phyloP scores from a whole-genome alignment of 495 filamentous ascomycete species.

The Annulohypoxylon moriforme region DNA sequence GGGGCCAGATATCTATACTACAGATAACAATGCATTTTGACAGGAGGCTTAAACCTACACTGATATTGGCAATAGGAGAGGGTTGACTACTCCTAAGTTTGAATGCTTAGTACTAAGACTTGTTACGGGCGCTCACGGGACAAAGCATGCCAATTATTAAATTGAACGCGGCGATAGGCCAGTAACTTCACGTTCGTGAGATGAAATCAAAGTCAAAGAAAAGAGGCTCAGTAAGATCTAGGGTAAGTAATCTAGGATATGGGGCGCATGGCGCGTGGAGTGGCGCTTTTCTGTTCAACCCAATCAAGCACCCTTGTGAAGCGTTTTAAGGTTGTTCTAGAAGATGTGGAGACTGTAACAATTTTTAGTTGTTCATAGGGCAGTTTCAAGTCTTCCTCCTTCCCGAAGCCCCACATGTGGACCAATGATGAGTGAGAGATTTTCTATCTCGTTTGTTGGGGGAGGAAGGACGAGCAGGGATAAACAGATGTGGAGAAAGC shows the following conservation, averaged over 20 bases:
- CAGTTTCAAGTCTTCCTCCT: constrained; percentile 35
- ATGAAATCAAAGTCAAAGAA: background rate
- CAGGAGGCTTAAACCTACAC: background rate
- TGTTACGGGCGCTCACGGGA: background rate
- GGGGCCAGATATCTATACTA: background rate
- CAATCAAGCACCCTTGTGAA: constrained; percentile 8
- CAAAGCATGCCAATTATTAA: background rate
- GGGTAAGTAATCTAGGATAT: background rate
- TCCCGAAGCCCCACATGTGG: constrained; percentile 18
- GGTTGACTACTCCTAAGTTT: background rate
- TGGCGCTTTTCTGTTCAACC: constrained; percentile 22
- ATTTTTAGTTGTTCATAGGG: constrained; percentile 26
- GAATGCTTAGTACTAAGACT: background rate
- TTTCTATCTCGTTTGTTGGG: constrained; percentile 36
- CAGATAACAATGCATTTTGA: background rate
- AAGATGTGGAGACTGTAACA: constrained; percentile 29
- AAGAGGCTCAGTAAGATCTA: constrained; percentile 30
- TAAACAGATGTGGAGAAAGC: constrained; percentile 24
- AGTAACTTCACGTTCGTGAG: background rate
- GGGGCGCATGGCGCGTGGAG: constrained; percentile 23
- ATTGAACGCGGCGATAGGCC: background rate
- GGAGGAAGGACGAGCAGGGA: background rate
- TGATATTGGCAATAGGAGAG: background rate
- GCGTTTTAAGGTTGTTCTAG: constrained; percentile 44
- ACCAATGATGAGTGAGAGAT: constrained; percentile 22